Base-by-base conservation (phyloP, 441 rosid genomes). In the Erysimum cheiri region DNA sequence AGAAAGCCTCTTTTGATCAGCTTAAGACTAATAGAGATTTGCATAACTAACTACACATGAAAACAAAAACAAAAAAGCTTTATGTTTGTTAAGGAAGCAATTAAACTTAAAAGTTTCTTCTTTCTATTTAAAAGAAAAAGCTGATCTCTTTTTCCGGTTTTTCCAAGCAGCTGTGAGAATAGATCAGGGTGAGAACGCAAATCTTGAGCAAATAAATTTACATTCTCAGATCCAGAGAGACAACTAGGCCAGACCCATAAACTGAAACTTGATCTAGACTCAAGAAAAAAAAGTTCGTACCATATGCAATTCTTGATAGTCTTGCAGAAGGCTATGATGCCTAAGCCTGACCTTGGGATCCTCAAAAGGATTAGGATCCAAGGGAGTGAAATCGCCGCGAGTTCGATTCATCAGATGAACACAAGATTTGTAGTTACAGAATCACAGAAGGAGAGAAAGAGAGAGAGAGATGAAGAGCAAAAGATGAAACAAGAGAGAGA, bases 321-420 rank as follows among this genome's bases (percentile, higher is more conserved):
- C 76, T 71, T 71, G 76, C 76, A 53, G 65, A 75, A 75, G 78
- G 29, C 75, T 57, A 8, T 64, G 75, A 76, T 76, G 75, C 24
- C 35, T 64, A 41, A 43, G 9, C 55, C 67, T 76, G 64, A 71
- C 26, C 29, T 50, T 76, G 0, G 65, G 67, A 71, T 76, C 64
- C 35, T 65, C 64, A 7, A 53, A 44, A 60, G 39, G 60, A 41
- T 41, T 35, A 17, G 72, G 11, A 6, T 13, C 50, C 2, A 29
- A 48, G 56, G 44, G 32, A 63, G 5, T 39, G 63, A 67, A 67
- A 60, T 10, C 66, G 1, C 29, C 28, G 36, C 46, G 70, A 69
- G 48, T 24, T 32, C 40, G 32, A 29, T 64, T 70, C 79, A 69
- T 70, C 29, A 47, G 26, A 29, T 57, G 55, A 69, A 48, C 39